Evolutionary conservation across 768 basidiomycete genomes (phyloP), one percentile per base, ranked within the genome.

Genomic region (Xerocomus brunneocitrinus): DNA sequence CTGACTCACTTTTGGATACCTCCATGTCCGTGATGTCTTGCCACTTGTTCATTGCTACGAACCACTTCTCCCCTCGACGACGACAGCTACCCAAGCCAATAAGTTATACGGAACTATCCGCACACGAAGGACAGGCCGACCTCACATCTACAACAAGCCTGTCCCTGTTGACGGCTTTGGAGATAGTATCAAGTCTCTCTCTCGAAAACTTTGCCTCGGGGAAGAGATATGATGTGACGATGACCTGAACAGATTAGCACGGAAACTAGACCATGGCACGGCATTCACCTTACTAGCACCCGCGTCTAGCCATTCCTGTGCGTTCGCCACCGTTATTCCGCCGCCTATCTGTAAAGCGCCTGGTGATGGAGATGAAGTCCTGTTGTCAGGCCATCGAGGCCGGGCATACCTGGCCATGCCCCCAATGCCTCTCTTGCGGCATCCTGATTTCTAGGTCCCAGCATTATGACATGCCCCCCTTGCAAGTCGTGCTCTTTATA

Each of bases 41-140:
- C 97, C 97, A 99, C 66, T 92, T 95, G 73, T 98, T 95, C 94
- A 95, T 98, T 10, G 95, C 94, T 12, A 99, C 89, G 32, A 92
- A 76, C 97, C 97, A 99, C 57, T 74, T 83, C 43, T 82, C 74
- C 8, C 74, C 86, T 63, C 83, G 74, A 59, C 81, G 79, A 19
- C 95, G 84, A 71, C 95, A 99, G 66, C 95, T 98, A 57, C 58
- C 32, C 42, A 40, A 52, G 35, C 13, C 12, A 24, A 34, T 47
- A 36, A 47, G 25, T 32, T 9, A 31, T 50, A 9, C 3, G 8
- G 12, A 14, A 12, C 27, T 16, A 43, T 22, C 39, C 4, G 49
- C 39, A 30, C 16, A 22, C 24, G 12, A 12, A 40, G 22, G 36
- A 30, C 31, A 1, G 16, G 54, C 78, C 39, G 59, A 91, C 95